Conservation (phyloP, 306 rosid species). For the Acacia melanoxylon region DNA sequence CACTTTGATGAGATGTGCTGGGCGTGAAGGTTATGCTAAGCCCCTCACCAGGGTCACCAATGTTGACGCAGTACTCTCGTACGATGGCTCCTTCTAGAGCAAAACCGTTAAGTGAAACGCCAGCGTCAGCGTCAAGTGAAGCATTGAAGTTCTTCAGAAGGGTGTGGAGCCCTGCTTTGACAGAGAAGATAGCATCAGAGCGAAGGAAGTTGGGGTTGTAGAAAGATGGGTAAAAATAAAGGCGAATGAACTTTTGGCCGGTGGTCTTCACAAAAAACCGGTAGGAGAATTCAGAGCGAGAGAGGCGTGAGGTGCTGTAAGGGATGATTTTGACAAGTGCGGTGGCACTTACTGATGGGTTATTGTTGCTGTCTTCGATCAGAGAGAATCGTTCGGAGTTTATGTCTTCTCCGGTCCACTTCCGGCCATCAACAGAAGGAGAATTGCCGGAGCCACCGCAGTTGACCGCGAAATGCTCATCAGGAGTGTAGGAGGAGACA, state of each 20-base stretch:
- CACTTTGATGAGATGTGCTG: neutral
- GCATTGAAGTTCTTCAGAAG: slow-evolving; percentile 13
- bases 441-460: neutral
- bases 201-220: neutral
- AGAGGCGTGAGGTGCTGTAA: neutral
- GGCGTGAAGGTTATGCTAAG: slow-evolving; percentile 33
- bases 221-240: neutral
- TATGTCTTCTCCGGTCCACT: neutral
- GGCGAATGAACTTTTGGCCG: neutral
- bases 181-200: slow-evolving; percentile 35
- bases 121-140: slow-evolving; percentile 3
- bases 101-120: neutral
- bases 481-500: neutral
- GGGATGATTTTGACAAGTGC: neutral
- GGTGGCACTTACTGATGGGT: no score
- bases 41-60: slow-evolving; percentile 14
- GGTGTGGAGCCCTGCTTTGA: slow-evolving; percentile 17
- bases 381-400: neutral
- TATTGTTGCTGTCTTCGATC: neutral
- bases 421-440: neutral
- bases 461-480: neutral
- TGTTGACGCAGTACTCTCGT: slow-evolving; percentile 9
- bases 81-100: neutral
- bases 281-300: neutral
- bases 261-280: neutral